phyloP scores from a whole-genome alignment of 176 grass and related monocot species.

The Lolium perenne region DNA sequence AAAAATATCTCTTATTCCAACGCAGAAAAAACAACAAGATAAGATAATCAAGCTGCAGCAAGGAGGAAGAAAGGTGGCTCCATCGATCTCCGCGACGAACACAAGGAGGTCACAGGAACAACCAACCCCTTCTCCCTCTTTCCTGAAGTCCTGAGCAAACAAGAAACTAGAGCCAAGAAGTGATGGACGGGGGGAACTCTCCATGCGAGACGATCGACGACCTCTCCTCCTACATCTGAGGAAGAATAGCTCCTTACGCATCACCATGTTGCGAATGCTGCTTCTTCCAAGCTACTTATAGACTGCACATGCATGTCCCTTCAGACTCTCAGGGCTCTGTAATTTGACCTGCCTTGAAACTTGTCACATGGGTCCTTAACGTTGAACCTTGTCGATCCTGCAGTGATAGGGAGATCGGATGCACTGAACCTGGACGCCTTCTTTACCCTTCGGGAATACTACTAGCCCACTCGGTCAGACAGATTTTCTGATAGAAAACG shows the following conservation, averaged over 20 bases:
- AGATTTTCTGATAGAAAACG: constrained; percentile 8
- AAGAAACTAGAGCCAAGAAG: constrained; percentile 44
- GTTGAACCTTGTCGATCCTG: constrained; percentile 4
- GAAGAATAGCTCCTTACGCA: constrained; percentile 35
- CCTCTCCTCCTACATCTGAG: constrained; percentile 45
- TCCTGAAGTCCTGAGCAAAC: constrained; percentile 25
- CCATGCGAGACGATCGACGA: constrained; percentile 34
- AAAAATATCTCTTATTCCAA: too few relatives aligned
- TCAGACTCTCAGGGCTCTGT: not conserved
- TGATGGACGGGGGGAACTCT: constrained; percentile 54
- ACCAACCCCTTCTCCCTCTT: not conserved
- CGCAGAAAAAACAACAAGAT: too few relatives aligned
- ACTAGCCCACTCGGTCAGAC: not conserved
- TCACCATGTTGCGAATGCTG: constrained; percentile 17
- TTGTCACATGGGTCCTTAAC: not conserved
- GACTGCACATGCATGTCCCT: constrained; percentile 1
- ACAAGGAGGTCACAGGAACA: constrained; percentile 16
- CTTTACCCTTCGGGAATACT: constrained; percentile 38
- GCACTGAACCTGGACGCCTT: constrained; percentile 69
- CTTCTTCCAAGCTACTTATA: constrained; percentile 49
- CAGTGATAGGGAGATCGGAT: constrained; percentile 22
- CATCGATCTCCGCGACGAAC: not conserved
- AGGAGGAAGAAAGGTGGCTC: not conserved
- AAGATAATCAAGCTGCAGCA: too few relatives aligned
- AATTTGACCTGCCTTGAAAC: constrained; percentile 41